These are phyloP conservation scores for Metschnikowia hibisci DNA, from an alignment of 805 yeast genomes.

Conservation along the genomic window DNA sequence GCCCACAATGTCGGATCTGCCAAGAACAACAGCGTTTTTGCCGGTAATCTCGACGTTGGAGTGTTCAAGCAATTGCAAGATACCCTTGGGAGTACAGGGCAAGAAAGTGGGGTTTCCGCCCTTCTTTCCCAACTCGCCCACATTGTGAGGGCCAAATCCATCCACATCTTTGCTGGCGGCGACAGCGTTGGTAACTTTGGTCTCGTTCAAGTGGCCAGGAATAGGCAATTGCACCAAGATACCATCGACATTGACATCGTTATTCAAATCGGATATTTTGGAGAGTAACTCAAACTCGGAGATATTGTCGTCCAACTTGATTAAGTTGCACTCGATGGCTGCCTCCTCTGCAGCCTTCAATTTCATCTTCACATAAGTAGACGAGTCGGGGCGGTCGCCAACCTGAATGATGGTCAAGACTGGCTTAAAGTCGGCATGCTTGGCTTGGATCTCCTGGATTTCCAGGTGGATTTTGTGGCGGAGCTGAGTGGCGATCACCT, in stretches of 20 bases:
- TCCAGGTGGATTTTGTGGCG: constrained; percentile 38
- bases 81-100: constrained; percentile 85
- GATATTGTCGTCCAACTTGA: constrained; percentile 54
- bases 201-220: constrained; percentile 67
- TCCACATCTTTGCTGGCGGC: constrained; percentile 71
- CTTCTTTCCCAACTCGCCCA: constrained; percentile 72
- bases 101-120: constrained; percentile 67
- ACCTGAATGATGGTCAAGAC: constrained; percentile 69
- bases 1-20: constrained; percentile 85
- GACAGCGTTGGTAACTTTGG: constrained; percentile 63
- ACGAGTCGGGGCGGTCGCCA: constrained; percentile 72
- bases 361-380: constrained; percentile 80
- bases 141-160: constrained; percentile 75
- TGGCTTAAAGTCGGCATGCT: constrained; percentile 58
- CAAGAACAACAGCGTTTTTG: constrained; percentile 75
- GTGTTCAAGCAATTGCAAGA: constrained; percentile 58
- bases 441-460: constrained; percentile 37
- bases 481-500: constrained; percentile 39
- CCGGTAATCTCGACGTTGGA: constrained; percentile 57
- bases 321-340: constrained; percentile 56
- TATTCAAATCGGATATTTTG: constrained; percentile 54
- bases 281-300: constrained; percentile 54
- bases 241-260: constrained; percentile 61
- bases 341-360: constrained; percentile 72
- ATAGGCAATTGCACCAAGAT: constrained; percentile 73